phyloP scores from a whole-genome alignment of 495 filamentous ascomycete genomes.

The Gamarada debralockiae region DNA sequence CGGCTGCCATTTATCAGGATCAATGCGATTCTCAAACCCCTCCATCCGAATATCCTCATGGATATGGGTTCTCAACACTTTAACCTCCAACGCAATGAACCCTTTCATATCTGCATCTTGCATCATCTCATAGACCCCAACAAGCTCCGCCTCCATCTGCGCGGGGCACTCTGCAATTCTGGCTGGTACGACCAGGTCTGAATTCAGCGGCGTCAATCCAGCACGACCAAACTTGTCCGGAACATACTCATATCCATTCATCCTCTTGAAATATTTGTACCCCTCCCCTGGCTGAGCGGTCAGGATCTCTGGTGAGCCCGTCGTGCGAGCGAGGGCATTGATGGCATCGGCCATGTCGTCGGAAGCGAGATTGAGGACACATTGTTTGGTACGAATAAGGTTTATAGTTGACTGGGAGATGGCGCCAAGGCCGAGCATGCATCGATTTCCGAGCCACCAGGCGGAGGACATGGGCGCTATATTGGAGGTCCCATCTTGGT shows the following conservation, averaged over 20 bases:
- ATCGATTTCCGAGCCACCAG: slow-evolving; percentile 42
- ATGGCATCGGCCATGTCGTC: slow-evolving; percentile 34
- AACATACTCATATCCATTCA: slow-evolving; percentile 17
- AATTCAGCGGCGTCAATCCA: slow-evolving; percentile 30
- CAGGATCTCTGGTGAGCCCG: slow-evolving; percentile 29
- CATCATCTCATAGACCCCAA: slow-evolving; percentile 29
- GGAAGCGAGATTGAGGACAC: slow-evolving; percentile 39
- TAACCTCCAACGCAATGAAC: slow-evolving; percentile 29
- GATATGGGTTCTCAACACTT: slow-evolving; percentile 28
- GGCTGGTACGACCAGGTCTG: slow-evolving; percentile 26
- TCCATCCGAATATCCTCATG: slow-evolving; percentile 27
- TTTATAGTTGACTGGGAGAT: slow-evolving; percentile 39
- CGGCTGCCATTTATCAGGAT: slow-evolving; percentile 38
- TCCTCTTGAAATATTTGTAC: slow-evolving; percentile 31
- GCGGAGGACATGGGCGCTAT: slow-evolving; percentile 42
- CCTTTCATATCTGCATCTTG: slow-evolving; percentile 27
- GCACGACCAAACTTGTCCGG: slow-evolving; percentile 37
- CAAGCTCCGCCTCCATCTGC: slow-evolving; percentile 39
- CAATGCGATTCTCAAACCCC: slow-evolving; percentile 36
- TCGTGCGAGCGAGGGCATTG: slow-evolving; percentile 38
- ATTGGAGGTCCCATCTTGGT: slow-evolving; percentile 38
- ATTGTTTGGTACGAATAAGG: slow-evolving; percentile 38
- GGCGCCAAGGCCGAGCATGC: slow-evolving; percentile 38
- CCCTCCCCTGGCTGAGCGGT: slow-evolving; percentile 24
- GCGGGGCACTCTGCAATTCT: slow-evolving; percentile 38